These are phyloP conservation scores for Penicillium sp. DNA, from an alignment of 2,329 filamentous ascomycete species.

Conservation along the genomic window DNA sequence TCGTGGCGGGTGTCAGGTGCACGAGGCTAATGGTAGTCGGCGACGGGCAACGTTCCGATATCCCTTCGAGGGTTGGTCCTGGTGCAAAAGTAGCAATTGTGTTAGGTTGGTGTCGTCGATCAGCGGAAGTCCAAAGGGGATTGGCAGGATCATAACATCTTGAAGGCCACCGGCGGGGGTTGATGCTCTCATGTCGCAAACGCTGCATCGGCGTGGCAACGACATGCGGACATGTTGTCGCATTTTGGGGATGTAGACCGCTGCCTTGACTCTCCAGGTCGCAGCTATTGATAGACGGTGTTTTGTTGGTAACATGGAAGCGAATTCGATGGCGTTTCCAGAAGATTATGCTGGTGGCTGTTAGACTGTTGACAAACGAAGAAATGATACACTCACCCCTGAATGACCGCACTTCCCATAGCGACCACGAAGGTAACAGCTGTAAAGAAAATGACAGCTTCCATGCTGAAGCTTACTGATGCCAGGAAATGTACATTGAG, in stretches of 20 bases:
- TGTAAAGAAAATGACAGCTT: slow-evolving; percentile 14
- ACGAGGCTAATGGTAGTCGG: slow-evolving; percentile 8
- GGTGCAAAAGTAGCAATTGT: neutral
- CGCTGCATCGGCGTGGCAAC: slow-evolving; percentile 2
- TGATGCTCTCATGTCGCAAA: slow-evolving; percentile 7
- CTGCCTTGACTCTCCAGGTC: slow-evolving; percentile 6
- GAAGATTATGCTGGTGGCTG: slow-evolving; percentile 5
- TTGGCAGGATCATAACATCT: neutral
- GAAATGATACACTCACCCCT: slow-evolving; percentile 8
- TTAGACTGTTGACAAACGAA: neutral
- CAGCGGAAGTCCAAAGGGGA: neutral
- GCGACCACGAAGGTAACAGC: slow-evolving; percentile 14
- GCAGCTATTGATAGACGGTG: neutral
- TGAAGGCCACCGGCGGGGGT: neutral
- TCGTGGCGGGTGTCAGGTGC: slow-evolving; percentile 1
- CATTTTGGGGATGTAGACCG: neutral
- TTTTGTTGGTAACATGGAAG: slow-evolving; percentile 14
- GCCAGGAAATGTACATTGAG: neutral
- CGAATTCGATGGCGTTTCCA: slow-evolving; percentile 16
- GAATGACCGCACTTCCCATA: slow-evolving; percentile 4
- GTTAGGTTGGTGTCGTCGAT: neutral
- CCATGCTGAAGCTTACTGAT: neutral
- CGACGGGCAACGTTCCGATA: slow-evolving; percentile 2
- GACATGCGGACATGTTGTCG: neutral
- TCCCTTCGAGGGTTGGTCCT: neutral